phyloP scores from a whole-genome alignment of 176 grass and related monocot genomes.

The Eremochloa ophiuroides region DNA sequence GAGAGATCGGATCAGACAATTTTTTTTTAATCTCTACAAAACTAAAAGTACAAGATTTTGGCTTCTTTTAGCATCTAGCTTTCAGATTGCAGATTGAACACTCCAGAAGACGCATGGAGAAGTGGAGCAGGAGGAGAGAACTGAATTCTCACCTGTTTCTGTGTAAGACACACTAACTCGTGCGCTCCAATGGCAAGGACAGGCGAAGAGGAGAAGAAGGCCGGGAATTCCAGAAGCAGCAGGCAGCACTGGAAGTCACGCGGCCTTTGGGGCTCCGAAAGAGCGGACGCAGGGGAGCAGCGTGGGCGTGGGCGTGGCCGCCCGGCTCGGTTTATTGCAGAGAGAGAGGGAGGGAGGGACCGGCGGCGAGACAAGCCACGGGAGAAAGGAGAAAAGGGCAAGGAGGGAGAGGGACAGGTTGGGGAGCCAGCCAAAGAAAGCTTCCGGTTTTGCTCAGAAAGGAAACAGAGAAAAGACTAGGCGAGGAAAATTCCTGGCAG shows the following conservation, averaged over 20 bases:
- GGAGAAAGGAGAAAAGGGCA: not conserved
- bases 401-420: not conserved
- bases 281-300: no score
- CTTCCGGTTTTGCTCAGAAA: not conserved
- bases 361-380: not conserved
- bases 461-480: not conserved
- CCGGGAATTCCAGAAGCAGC: not conserved
- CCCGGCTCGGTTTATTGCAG: conserved; percentile 29
- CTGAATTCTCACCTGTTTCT: not conserved
- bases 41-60: no score
- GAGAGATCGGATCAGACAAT: not conserved
- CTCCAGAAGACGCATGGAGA: not conserved
- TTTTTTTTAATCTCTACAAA: no score
- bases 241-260: not conserved
- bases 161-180: not conserved
- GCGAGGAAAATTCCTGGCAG: conserved; percentile 41
- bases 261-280: conserved; percentile 30
- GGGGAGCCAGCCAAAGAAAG: not conserved
- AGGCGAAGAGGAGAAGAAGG: not conserved
- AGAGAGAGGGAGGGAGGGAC: no score
- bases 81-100: no score
- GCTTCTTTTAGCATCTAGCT: no score
- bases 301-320: no score
- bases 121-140: not conserved
- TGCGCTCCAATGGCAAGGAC: conserved; percentile 20